A percentile compares a stretch with the other conserved stretches of the same genome.
Evolutionary conservation across 352 stramenopile genomes (phyloP).

Genomic region (Phytophthora vignae): DNA sequence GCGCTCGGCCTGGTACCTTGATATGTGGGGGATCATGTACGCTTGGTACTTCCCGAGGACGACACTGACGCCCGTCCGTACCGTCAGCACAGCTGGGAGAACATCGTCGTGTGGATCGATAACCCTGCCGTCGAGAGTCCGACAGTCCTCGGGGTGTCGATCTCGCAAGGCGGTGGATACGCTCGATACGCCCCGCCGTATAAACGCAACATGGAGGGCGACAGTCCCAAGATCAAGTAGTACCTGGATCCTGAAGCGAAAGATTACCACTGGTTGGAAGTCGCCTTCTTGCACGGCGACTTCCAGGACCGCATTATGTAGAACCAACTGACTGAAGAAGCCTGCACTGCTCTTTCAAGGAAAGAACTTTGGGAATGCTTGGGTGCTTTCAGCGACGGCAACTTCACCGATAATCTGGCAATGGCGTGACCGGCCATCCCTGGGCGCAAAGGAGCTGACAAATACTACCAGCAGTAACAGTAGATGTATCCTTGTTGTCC

Average conservation of each 20-base stretch:
- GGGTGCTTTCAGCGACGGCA: not conserved
- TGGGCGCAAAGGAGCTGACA: conserved; percentile 3
- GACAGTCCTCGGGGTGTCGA: not conserved
- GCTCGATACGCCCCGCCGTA: not conserved
- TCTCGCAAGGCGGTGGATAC: not conserved
- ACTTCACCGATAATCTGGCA: conserved; percentile 1
- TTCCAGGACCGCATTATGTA: conserved; percentile 1
- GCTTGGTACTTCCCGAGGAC: not conserved
- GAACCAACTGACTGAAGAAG: not conserved
- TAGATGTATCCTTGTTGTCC: too few relatives aligned
- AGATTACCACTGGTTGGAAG: not conserved
- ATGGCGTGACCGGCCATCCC: conserved; percentile 1
- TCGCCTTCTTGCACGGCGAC: not conserved
- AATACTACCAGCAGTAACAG: not conserved
- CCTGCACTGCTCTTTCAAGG: not conserved
- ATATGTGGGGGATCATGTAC: not conserved
- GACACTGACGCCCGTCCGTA: not conserved
- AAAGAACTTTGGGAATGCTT: not conserved
- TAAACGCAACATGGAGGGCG: not conserved
- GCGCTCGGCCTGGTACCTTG: not conserved
- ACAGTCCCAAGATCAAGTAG: not conserved
- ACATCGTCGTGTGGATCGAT: not conserved
- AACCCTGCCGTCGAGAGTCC: not conserved
- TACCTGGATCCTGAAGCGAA: not conserved
- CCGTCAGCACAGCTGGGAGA: not conserved